Conservation (phyloP, 192 early-diverging fungal species). For the Linnemannia hyalina region DNA sequence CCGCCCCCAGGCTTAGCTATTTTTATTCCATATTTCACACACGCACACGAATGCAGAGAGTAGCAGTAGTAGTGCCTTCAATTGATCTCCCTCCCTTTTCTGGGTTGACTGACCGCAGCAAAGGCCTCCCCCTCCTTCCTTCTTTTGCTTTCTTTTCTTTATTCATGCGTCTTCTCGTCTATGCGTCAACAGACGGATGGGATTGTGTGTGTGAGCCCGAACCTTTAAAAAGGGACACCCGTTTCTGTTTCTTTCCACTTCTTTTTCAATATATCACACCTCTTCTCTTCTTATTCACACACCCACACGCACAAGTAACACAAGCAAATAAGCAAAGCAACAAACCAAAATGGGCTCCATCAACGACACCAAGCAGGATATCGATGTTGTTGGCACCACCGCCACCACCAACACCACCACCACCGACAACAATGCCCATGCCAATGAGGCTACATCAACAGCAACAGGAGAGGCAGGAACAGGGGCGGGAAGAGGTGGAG, state of each 20-base stretch:
- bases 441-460: no score
- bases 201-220: not conserved
- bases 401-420: not conserved
- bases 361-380: not conserved
- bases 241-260: not conserved
- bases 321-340: not conserved
- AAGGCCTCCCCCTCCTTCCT: not conserved
- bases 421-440: not conserved
- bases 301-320: not conserved
- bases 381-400: not conserved
- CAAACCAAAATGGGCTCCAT: not conserved
- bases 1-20: not conserved
- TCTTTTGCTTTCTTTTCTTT: not conserved
- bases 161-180: not conserved
- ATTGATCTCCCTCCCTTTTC: not conserved
- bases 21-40: not conserved
- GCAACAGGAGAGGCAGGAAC: not conserved
- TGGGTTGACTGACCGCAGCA: conserved; percentile 16
- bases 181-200: not conserved
- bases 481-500: not conserved
- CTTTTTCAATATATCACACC: not conserved
- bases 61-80: no score
- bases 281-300: not conserved
- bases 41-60: no score
- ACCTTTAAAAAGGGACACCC: not conserved